A percentile compares a stretch with the other conserved stretches of the same genome.
Conservation (phyloP, 805 yeast genomes). For the Yarrowia sp. region DNA sequence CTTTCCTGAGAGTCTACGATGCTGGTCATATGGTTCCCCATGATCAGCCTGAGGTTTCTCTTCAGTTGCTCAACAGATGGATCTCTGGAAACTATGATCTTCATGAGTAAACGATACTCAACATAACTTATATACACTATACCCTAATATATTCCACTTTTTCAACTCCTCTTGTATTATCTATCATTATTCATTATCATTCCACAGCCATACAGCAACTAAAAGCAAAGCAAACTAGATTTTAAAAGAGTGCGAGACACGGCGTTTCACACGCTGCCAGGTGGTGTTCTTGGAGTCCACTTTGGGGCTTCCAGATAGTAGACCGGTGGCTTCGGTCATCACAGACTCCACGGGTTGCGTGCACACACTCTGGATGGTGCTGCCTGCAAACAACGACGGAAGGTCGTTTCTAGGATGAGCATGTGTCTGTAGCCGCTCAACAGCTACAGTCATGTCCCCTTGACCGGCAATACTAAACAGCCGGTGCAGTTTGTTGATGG, state of each 20-base stretch:
- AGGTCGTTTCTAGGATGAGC: background rate
- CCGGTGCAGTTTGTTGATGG: slow-evolving; percentile 7
- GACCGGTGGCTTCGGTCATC: background rate
- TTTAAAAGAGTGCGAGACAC: slow-evolving; percentile 13
- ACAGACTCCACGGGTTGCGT: background rate
- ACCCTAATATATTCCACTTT: too few relatives aligned
- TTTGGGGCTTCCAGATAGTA: background rate
- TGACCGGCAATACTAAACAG: slow-evolving; percentile 12
- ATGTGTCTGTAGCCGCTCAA: background rate
- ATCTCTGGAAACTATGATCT: slow-evolving; percentile 35
- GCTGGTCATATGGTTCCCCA: slow-evolving; percentile 95
- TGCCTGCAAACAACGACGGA: background rate
- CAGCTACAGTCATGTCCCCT: background rate
- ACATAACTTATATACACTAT: background rate
- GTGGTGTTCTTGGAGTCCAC: background rate
- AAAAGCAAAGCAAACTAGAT: slow-evolving; percentile 2
- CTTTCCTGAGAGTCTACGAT: slow-evolving; percentile 72
- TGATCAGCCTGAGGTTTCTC: slow-evolving; percentile 74
- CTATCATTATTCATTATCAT: background rate
- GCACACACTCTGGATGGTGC: background rate
- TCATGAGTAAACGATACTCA: background rate
- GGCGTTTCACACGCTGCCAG: slow-evolving; percentile 2
- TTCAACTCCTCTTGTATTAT: too few relatives aligned
- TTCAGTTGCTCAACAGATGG: slow-evolving; percentile 75
- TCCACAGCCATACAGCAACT: background rate